Evolutionary conservation across 2,329 filamentous ascomycete genomes (phyloP).

Genomic region (Diaporthe destruens): DNA sequence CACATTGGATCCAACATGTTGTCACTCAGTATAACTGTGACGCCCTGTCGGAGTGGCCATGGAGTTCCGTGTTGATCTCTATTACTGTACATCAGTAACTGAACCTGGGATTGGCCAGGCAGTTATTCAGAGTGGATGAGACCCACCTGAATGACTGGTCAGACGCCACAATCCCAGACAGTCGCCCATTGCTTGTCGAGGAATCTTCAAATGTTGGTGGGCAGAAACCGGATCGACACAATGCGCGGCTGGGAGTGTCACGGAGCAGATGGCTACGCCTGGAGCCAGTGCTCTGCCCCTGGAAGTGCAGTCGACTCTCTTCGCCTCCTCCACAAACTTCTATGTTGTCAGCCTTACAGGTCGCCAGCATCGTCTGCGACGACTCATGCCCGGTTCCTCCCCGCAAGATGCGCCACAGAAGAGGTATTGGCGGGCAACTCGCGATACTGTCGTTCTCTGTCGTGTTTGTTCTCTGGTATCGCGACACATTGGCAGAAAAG

Average conservation of each 20-base stretch:
- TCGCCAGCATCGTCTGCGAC: not conserved
- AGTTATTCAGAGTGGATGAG: constrained; percentile 1
- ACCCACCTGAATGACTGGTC: constrained; percentile 22
- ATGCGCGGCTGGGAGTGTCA: not conserved
- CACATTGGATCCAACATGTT: not conserved
- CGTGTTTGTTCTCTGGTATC: constrained; percentile 19
- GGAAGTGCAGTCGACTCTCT: not conserved
- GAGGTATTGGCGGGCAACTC: constrained; percentile 5
- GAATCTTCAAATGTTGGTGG: not conserved
- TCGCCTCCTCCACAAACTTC: not conserved
- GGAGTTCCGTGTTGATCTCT: constrained; percentile 18
- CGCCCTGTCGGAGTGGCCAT: not conserved
- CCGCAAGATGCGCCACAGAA: constrained; percentile 21
- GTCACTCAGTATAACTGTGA: not conserved
- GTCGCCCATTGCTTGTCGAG: not conserved
- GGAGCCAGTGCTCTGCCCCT: not conserved
- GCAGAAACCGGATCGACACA: not conserved
- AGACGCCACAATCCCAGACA: constrained; percentile 5
- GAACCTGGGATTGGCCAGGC: constrained; percentile 1
- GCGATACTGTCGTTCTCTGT: constrained; percentile 17
- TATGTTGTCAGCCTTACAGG: not conserved
- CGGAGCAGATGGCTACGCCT: not conserved
- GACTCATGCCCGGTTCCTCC: not conserved
- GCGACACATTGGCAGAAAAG: constrained; percentile 4
- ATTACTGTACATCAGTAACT: not conserved